Evolutionary conservation across 306 rosid genomes (phyloP).

Genomic region (Vigna hirtella): DNA sequence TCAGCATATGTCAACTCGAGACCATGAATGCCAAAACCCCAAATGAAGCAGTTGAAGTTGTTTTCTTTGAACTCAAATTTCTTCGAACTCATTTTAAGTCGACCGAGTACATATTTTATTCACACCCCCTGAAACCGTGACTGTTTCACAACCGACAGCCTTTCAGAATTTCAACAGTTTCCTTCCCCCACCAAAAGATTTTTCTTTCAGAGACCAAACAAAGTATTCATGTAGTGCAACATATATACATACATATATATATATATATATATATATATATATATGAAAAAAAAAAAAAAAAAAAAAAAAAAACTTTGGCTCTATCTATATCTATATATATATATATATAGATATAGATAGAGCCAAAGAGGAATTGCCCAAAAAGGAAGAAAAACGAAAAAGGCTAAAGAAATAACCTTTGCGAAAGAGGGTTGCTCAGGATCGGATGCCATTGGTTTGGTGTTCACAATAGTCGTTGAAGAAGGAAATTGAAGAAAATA

Average conservation of each 20-base stretch:
- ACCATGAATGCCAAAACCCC: constrained; percentile 7
- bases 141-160: constrained; percentile 9
- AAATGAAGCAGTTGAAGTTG: constrained; percentile 24
- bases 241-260: not conserved
- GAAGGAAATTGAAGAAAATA: not conserved
- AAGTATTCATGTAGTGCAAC: not conserved
- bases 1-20: not conserved
- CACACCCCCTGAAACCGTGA: constrained; percentile 26
- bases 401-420: constrained; percentile 49
- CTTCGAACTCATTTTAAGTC: constrained; percentile 5
- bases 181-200: constrained; percentile 11
- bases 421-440: constrained; percentile 52
- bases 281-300: no score
- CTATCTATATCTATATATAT: no score
- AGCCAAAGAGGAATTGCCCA: not conserved
- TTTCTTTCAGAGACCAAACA: constrained; percentile 2
- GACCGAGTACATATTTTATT: constrained; percentile 30
- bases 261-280: no score
- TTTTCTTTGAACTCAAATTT: not conserved
- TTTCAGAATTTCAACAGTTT: constrained; percentile 13
- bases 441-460: constrained; percentile 63
- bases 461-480: not conserved
- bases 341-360: no score
- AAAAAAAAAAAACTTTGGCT: no score
- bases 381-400: not conserved